These are phyloP conservation scores for Danielia reshetovae DNA, from an alignment of 805 yeast genomes.

Conservation along the genomic window DNA sequence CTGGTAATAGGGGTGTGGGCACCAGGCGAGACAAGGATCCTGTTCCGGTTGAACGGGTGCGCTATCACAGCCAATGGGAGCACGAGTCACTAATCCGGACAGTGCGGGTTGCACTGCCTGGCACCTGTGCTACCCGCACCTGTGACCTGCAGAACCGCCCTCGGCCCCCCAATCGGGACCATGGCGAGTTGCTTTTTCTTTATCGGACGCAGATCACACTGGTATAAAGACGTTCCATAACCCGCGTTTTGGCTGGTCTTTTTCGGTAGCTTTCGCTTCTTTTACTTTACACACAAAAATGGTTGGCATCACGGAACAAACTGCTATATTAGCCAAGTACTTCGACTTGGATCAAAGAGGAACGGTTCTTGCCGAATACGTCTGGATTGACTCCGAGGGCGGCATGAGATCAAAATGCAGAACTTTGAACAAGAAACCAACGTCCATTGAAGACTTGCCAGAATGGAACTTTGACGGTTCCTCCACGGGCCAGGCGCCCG, in stretches of 20 bases:
- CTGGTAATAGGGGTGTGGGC: not conserved
- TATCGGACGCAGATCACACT: not conserved
- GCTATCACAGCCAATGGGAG: constrained; percentile 1
- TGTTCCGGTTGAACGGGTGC: not conserved
- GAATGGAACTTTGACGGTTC: constrained; percentile 99
- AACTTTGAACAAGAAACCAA: constrained; percentile 68
- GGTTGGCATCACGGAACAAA: constrained; percentile 55
- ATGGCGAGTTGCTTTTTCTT: constrained; percentile 11
- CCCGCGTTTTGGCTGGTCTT: not conserved
- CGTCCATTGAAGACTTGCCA: constrained; percentile 80
- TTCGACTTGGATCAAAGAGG: constrained; percentile 82
- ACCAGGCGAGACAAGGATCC: not conserved
- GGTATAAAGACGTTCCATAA: constrained; percentile 1
- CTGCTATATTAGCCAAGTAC: constrained; percentile 80
- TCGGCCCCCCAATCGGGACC: constrained; percentile 6
- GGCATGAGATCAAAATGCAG: constrained; percentile 90
- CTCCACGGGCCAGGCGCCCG: constrained; percentile 98
- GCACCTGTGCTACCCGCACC: constrained; percentile 5
- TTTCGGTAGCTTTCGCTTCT: not conserved
- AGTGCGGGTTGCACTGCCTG: not conserved
- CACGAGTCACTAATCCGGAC: not conserved
- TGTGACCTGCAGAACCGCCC: constrained; percentile 1
- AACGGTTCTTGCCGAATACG: constrained; percentile 87
- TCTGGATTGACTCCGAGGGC: constrained; percentile 96
- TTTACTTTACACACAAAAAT: constrained; percentile 13